Percentiles rank a stretch among this genome's conserved stretches.
These are phyloP conservation scores for Rhizodiscina lignyota DNA, from an alignment of 495 filamentous ascomycete species.

Conservation along the genomic window DNA sequence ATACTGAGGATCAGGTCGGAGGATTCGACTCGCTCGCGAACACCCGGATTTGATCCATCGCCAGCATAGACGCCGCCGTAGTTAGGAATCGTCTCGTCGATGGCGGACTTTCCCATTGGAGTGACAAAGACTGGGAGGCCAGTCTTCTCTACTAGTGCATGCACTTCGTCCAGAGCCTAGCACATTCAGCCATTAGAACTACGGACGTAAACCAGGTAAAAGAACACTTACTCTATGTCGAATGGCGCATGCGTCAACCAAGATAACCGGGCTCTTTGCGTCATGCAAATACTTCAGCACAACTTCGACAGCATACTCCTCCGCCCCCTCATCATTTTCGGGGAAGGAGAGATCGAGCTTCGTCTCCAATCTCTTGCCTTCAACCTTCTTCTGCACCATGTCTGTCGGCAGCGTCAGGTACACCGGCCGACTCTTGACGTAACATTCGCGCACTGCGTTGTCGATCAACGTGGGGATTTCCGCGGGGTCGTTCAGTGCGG, in stretches of 20 bases:
- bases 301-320: constrained; percentile 71
- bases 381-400: constrained; percentile 63
- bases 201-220: not conserved
- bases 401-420: constrained; percentile 82
- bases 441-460: constrained; percentile 63
- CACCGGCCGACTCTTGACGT: constrained; percentile 33
- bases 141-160: constrained; percentile 60
- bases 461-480: constrained; percentile 66
- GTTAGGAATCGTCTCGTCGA: constrained; percentile 57
- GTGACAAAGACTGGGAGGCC: constrained; percentile 70
- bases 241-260: constrained; percentile 85
- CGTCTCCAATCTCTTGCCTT: constrained; percentile 50
- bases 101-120: constrained; percentile 82
- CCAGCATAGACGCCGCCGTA: constrained; percentile 86
- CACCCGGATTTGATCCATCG: constrained; percentile 52
- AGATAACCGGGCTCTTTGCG: constrained; percentile 61
- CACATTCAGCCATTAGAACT: not conserved
- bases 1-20: constrained; percentile 74
- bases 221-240: constrained; percentile 35
- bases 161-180: constrained; percentile 48
- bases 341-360: constrained; percentile 51
- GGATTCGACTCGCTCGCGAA: constrained; percentile 56
- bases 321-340: constrained; percentile 50
- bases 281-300: constrained; percentile 60
- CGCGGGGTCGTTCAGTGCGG: constrained; percentile 48